These are phyloP conservation scores for Anisodus acutangulus DNA, from an alignment of 257 asterid species.

Conservation along the genomic window DNA sequence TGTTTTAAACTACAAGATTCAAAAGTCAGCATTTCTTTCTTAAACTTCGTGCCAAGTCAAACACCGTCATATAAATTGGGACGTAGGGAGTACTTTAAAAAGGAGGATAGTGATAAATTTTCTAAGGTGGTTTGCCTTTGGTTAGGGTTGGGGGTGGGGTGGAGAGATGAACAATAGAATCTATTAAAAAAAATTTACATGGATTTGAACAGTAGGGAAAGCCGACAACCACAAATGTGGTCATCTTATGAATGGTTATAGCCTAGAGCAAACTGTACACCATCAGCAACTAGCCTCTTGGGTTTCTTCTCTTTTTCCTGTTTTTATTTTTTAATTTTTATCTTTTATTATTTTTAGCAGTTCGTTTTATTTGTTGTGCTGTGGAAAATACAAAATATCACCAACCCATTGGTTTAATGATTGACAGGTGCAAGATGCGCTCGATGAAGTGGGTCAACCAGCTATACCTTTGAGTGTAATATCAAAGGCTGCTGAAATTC, in stretches of 20 bases:
- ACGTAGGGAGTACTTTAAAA: not conserved
- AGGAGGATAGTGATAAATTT: slow-evolving; percentile 2
- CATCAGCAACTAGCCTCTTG: slow-evolving; percentile 1
- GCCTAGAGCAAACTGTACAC: slow-evolving; percentile 1
- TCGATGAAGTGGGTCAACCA: slow-evolving; percentile 80
- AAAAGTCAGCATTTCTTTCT: too few relatives aligned
- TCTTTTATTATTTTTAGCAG: not conserved
- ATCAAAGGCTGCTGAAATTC: slow-evolving; percentile 89
- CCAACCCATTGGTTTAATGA: slow-evolving; percentile 12
- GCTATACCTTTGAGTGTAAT: slow-evolving; percentile 79
- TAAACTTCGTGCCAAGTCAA: too few relatives aligned
- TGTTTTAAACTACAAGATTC: too few relatives aligned
- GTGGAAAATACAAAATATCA: not conserved
- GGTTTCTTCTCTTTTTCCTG: not conserved
- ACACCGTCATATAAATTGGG: too few relatives aligned
- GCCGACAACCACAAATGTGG: slow-evolving; percentile 11
- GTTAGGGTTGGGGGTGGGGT: not conserved
- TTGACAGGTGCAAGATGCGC: slow-evolving; percentile 72
- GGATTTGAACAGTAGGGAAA: slow-evolving; percentile 1
- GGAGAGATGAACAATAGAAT: not conserved
- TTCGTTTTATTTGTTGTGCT: not conserved
- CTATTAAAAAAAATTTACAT: not conserved
- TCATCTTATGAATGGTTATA: slow-evolving; percentile 8
- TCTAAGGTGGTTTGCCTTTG: not conserved
- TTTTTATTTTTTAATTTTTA: not conserved